Base-by-base conservation (phyloP, 345 rosid genomes). In the Dimocarpus longan region DNA sequence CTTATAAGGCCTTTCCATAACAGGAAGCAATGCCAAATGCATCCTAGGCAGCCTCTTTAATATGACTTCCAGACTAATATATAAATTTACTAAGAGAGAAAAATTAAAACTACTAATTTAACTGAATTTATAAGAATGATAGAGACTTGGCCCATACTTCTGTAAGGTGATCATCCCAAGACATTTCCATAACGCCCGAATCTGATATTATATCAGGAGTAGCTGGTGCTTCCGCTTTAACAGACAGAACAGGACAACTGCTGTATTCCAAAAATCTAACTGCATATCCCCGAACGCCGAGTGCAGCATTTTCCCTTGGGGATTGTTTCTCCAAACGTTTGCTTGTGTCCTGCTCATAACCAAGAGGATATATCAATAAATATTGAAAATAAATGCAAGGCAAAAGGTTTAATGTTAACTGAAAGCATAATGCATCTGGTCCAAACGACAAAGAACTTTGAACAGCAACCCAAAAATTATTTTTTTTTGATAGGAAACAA, bases 221-320 rank as follows among this genome's bases (percentile, higher is more conserved):
- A 75, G 87, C 78, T 10, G 92, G 94, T 76, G 89, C 91, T 79
- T 88, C 93, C 63, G 90, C 89, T 83, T 83, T 91, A 81, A 79
- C 80, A 75, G 86, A 71, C 76, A 86, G 88, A 78, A 82, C 80
- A 77, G 84, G 76, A 79, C 87, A 81, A 79, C 81, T 83, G 87
- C 76, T 87, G 82, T 75, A 85, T 80, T 86, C 88, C 89, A 97
- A 90, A 86, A 88, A 97, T 78, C 91, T 91, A 66, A 90, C 81
- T 62, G 99, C 99, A 88, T 94, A 97, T 79, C 81, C 90, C 86
- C 71, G 85, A 87, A 97, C 84, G 18, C 88, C 80, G 79, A 28
- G 78, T 40, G 73, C 84, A 60, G 71, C 24, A 76, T 80, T 80
- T 80, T 83, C 85, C 57, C 88, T 76, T 46, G 83, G 75, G 80